Evolutionary conservation across 306 rosid species (phyloP), one percentile per base, ranked within the genome.

Genomic region (Clitoria ternatea): DNA sequence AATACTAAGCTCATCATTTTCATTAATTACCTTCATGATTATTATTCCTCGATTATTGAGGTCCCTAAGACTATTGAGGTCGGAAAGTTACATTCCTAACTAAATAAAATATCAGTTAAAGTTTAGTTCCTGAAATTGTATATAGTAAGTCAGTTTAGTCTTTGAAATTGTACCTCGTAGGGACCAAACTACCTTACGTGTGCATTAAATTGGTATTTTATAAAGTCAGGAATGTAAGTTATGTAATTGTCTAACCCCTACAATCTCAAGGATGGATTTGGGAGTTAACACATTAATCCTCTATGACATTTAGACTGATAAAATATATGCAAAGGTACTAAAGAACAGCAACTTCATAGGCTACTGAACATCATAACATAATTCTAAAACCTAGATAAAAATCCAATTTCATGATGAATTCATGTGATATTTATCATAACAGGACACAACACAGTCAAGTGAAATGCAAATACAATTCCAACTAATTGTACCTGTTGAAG

Each of bases 401-500:
- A 71, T 64, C 59, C 49, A 64, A 72, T 36, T 64, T 45, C 37
- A 56, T 20, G 69, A 78, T 27, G 49, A 64, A 56, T 33, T 48
- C 54, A 39, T 12, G 20, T 45, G 43, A 68, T 20, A 73, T 60
- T 64, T 76, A 68, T 27, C 56, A 42, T 39, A 15, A 36, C 45
- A 53, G 44, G 29, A 67, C 45, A 11, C 39, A 13, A 42, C 40
- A 45, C 24, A 53, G 6, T 52, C 39, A 42, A 30, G 54, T 48
- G 57, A 30, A 20, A 54, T 45, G 56, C 33, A 13, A 30, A 20
- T 15, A 63, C 2, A 79, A 52, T 39, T 33, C 19, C 27, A 35
- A 53, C 40, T 33, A 54, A 66, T 11, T 63, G 50, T 61, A 94
- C 99, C 99, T 94, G 99, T 71, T 94, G 99, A 83, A 94, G 99